phyloP scores from a whole-genome alignment of 192 early-diverging fungal species.

The Lobulomyces angularis region DNA sequence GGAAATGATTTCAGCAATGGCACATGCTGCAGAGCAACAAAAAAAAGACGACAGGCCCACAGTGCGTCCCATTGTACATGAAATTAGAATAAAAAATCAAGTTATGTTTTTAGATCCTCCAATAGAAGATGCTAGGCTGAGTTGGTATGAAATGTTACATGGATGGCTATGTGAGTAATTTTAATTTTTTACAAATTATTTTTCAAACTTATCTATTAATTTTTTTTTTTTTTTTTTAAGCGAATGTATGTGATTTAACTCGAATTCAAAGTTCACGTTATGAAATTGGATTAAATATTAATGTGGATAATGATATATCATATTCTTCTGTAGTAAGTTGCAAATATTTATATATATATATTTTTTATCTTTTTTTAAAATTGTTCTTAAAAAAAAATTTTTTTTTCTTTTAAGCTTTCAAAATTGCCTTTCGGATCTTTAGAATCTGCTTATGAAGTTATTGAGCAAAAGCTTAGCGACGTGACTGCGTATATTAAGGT shows the following conservation, averaged over 20 bases:
- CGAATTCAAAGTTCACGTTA: constrained; percentile 84
- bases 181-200: constrained; percentile 2
- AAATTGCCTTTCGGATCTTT: constrained; percentile 57
- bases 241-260: constrained; percentile 69
- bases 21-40: too few relatives aligned
- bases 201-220: neutral
- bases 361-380: constrained; percentile 7
- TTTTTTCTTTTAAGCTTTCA: constrained; percentile 26
- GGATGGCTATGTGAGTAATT: constrained; percentile 58
- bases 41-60: constrained; percentile 44
- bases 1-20: neutral
- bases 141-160: constrained; percentile 84
- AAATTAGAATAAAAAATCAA: constrained; percentile 85
- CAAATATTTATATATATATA: constrained; percentile 11
- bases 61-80: constrained; percentile 64
- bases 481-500: constrained; percentile 76
- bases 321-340: constrained; percentile 55
- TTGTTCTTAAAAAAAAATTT: constrained; percentile 7
- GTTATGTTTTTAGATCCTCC: constrained; percentile 94
- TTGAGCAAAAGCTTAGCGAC: constrained; percentile 65
- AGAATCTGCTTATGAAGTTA: constrained; percentile 64
- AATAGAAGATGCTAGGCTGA: constrained; percentile 79
- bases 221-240: constrained; percentile 11
- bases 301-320: constrained; percentile 28
- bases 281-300: constrained; percentile 52